Evolutionary conservation across 306 rosid genomes (phyloP).

Genomic region (Abrus pulchellus): DNA sequence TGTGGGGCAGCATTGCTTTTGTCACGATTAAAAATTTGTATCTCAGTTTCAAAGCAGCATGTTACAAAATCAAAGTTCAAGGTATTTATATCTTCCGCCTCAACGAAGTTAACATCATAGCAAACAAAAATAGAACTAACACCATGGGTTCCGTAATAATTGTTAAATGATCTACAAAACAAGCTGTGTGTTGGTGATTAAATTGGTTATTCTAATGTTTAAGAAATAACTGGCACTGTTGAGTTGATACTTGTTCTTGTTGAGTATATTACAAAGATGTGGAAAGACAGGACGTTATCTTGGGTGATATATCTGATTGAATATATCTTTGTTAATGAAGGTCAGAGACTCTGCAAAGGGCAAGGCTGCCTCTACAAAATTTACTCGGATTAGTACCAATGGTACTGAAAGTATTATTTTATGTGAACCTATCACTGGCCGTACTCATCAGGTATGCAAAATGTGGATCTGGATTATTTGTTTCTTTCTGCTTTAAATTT

Average conservation of each 20-base stretch:
- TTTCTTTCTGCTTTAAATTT: conserved; percentile 9
- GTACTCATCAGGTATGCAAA: conserved; percentile 84
- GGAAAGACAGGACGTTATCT: conserved; percentile 14
- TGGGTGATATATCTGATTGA: conserved; percentile 34
- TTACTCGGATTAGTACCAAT: conserved; percentile 69
- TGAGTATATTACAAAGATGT: neutral
- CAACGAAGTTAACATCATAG: conserved; percentile 5
- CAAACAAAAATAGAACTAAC: conserved; percentile 18
- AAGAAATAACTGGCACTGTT: conserved; percentile 13
- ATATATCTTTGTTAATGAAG: conserved; percentile 58
- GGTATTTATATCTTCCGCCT: conserved; percentile 19
- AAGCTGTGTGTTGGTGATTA: neutral
- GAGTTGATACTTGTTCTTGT: conserved; percentile 1
- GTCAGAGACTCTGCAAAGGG: conserved; percentile 64
- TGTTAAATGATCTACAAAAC: conserved; percentile 25
- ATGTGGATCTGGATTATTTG: conserved; percentile 16
- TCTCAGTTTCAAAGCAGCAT: neutral
- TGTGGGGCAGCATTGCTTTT: neutral
- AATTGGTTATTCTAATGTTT: conserved; percentile 5
- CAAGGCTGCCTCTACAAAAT: conserved; percentile 77
- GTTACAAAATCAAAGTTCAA: conserved; percentile 2
- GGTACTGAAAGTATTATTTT: conserved; percentile 79
- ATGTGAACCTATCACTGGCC: conserved; percentile 88
- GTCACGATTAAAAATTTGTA: neutral
- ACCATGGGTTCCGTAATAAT: neutral